Conservation (phyloP, 129 eudicot species). For the Deinandra increscens region DNA sequence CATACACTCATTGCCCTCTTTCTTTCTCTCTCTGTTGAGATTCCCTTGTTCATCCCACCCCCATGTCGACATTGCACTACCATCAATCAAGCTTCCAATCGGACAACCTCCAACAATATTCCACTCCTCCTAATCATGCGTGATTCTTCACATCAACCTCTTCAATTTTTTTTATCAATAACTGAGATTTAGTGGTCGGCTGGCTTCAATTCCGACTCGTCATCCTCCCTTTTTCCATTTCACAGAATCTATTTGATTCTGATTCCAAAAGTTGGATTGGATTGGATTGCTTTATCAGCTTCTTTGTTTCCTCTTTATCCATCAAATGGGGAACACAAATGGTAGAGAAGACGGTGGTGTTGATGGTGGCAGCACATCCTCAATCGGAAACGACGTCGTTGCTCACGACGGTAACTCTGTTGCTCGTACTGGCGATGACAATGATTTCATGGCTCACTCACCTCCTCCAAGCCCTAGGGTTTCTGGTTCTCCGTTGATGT, state of each 20-base stretch:
- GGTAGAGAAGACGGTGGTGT: slow-evolving; percentile 81
- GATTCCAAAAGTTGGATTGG: slow-evolving; percentile 18
- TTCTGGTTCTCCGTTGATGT: slow-evolving; percentile 87
- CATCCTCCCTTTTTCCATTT: neutral
- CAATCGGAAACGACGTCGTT: slow-evolving; percentile 45
- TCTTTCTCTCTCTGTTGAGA: neutral
- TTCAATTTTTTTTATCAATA: slow-evolving; percentile 21
- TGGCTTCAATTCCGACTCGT: slow-evolving; percentile 5
- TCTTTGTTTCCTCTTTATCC: neutral
- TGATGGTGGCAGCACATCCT: slow-evolving; percentile 39
- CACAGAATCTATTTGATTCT: slow-evolving; percentile 11
- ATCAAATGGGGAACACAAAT: slow-evolving; percentile 74
- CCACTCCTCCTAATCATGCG: neutral
- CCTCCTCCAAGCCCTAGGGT: slow-evolving; percentile 96
- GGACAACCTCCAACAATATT: slow-evolving; percentile 9
- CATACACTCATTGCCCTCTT: slow-evolving; percentile 29
- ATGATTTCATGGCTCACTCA: slow-evolving; percentile 65
- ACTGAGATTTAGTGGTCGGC: slow-evolving; percentile 27
- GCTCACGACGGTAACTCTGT: slow-evolving; percentile 38
- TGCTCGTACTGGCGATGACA: slow-evolving; percentile 30
- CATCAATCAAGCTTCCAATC: slow-evolving; percentile 12
- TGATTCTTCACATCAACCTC: neutral
- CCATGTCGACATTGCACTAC: slow-evolving; percentile 17
- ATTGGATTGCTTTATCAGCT: neutral
- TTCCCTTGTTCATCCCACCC: slow-evolving; percentile 5